Conservation (phyloP, 2,329 filamentous ascomycete genomes). For the Cyanodermella asteris region DNA sequence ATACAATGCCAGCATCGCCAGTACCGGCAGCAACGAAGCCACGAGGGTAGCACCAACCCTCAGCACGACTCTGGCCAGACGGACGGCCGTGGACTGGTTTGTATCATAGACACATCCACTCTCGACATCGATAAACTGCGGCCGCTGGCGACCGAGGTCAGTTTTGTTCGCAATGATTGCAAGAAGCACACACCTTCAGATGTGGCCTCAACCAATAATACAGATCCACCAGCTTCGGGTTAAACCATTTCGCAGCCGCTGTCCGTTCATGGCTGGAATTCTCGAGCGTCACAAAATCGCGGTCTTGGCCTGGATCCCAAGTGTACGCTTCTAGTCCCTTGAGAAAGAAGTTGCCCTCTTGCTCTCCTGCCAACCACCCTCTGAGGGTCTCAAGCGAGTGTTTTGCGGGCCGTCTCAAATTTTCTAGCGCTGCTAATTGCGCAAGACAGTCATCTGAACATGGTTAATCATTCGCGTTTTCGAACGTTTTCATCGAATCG, state of each 20-base stretch:
- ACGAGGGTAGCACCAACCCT: too few relatives aligned
- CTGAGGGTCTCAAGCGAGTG: slow-evolving; percentile 2
- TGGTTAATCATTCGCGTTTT: background rate
- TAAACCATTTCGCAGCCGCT: slow-evolving; percentile 2
- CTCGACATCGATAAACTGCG: too few relatives aligned
- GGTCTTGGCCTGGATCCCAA: slow-evolving; percentile 1
- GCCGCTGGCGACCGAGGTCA: too few relatives aligned
- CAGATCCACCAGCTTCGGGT: background rate
- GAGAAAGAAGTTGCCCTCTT: slow-evolving; percentile 1
- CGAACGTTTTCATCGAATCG: background rate
- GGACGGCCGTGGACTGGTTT: too few relatives aligned
- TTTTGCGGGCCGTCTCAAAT: background rate
- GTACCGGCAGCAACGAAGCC: too few relatives aligned
- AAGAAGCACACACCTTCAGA: too few relatives aligned
- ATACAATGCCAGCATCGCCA: slow-evolving; percentile 4
- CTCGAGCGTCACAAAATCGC: slow-evolving; percentile 2
- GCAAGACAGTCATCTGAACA: slow-evolving; percentile 2
- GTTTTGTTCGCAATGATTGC: too few relatives aligned
- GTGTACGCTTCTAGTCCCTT: background rate
- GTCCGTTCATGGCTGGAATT: slow-evolving; percentile 1
- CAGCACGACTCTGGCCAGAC: too few relatives aligned
- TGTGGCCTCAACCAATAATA: slow-evolving; percentile 1
- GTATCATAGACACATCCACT: too few relatives aligned
- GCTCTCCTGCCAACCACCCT: slow-evolving; percentile 1
- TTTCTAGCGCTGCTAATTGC: slow-evolving; percentile 2